Percentiles rank a stretch among this genome's conserved stretches.
Conservation (phyloP, 352 stramenopile genomes). For the Peronospora tabacina region DNA sequence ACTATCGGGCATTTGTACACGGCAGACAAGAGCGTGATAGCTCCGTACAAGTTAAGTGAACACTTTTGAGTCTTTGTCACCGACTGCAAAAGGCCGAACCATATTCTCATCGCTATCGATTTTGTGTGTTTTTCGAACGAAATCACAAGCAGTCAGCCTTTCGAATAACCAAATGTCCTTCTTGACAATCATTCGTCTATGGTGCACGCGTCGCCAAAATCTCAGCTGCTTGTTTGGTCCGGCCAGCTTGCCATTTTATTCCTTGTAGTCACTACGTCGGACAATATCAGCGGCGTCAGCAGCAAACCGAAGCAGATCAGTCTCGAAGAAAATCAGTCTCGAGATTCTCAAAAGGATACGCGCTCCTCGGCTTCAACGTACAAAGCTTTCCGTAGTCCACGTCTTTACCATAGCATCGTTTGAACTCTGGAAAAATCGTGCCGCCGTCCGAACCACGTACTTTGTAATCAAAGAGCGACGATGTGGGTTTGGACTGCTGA, state of each 20-base stretch:
- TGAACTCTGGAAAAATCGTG: constrained; percentile 62
- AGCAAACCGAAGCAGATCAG: constrained; percentile 7
- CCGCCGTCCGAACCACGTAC: constrained; percentile 55
- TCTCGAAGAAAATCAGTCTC: constrained; percentile 44
- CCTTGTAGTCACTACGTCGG: no score
- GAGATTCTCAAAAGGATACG: constrained; percentile 56
- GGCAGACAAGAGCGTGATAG: no score
- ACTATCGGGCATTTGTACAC: no score
- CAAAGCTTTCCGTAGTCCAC: constrained; percentile 62
- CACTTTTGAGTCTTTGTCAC: no score
- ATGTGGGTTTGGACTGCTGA: constrained; percentile 47
- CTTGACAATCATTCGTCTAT: not conserved
- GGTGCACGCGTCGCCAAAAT: not conserved
- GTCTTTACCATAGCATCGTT: constrained; percentile 62
- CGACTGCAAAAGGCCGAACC: no score
- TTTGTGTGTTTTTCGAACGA: no score
- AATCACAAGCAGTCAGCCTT: no score
- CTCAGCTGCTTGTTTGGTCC: not conserved
- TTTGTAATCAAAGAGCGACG: constrained; percentile 34
- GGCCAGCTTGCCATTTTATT: no score
- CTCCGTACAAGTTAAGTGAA: no score
- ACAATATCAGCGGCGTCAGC: no score
- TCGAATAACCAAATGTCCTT: no score
- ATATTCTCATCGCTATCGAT: no score
- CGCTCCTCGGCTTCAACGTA: constrained; percentile 53